Percentiles rank a stretch among this genome's conserved stretches.
Evolutionary conservation across 306 rosid species (phyloP).

Genomic region (Cicer bijugum): DNA sequence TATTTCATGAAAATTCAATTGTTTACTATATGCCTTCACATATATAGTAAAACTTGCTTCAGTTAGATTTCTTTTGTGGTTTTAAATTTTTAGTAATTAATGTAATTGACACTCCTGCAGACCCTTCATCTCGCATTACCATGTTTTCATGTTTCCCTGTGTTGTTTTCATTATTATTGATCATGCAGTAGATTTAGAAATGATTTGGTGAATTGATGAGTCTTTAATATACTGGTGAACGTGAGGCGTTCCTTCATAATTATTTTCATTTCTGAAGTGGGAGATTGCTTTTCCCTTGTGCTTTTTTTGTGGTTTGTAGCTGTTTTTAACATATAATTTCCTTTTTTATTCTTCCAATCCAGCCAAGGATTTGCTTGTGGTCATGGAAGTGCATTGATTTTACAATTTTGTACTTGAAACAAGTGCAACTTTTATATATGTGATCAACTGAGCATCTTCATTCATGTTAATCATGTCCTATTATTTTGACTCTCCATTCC

Average conservation of each 20-base stretch:
- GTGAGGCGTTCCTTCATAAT: slow-evolving; percentile 26
- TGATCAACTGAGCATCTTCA: slow-evolving; percentile 13
- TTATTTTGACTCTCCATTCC: slow-evolving; percentile 26
- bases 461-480: slow-evolving; percentile 2
- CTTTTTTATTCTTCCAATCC: slow-evolving; percentile 24
- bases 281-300: neutral
- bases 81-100: slow-evolving; percentile 10
- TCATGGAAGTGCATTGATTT: slow-evolving; percentile 22
- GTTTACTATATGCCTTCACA: neutral
- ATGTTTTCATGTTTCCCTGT: slow-evolving; percentile 24
- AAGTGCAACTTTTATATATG: slow-evolving; percentile 17
- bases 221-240: slow-evolving; percentile 10
- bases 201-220: slow-evolving; percentile 27
- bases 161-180: slow-evolving; percentile 26
- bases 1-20: slow-evolving; percentile 12
- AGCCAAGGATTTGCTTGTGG: slow-evolving; percentile 17
- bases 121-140: slow-evolving; percentile 16
- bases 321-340: slow-evolving; percentile 8
- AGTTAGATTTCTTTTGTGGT: slow-evolving; percentile 7
- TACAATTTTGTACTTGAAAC: neutral
- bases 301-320: slow-evolving; percentile 18
- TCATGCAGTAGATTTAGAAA: slow-evolving; percentile 4
- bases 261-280: slow-evolving; percentile 33
- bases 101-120: slow-evolving; percentile 17
- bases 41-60: slow-evolving; percentile 27